Base-by-base conservation (phyloP, 331 rosid genomes). In the Dryas integrifolia region DNA sequence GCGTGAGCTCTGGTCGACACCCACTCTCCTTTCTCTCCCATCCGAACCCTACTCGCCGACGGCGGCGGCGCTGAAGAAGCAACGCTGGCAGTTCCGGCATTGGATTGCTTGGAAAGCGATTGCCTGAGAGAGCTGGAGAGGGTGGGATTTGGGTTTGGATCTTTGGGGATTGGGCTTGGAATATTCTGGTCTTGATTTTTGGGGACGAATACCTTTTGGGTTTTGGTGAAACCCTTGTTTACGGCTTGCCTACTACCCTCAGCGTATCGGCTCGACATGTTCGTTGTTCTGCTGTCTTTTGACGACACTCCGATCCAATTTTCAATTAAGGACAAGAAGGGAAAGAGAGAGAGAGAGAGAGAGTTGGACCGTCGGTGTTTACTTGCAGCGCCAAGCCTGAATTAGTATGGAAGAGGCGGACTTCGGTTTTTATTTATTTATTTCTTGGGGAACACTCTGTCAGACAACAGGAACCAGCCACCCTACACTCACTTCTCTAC, bases 111-210 rank as follows among this genome's bases (percentile, higher is more conserved):
- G 0, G 88, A 65, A 3, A 71, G 69, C 51, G 90, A 79, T 41
- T 83, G 96, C 45, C 83, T 78, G 55, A 92, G 88, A 45, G 98
- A 88, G 68, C 78, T 52, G 56, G 99, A 92, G 53, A 95, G 86
- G 44, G 89, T 84, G 30, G 91, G 86, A 59, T 65, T 86, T 4
- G 70, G 77, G 53, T 67, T 84, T 14, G 86, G 67, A 2, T 72
- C 72, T 38, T 16, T 69, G 4, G 84, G 39, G 26, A 58, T 55
- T 30, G 75, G 47, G 35, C 35, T 30, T 30, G 35, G 35, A 30
- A 30, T 30, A 65, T 79, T 85, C 3, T 72, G 70, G 58, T 46
- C 68, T 12, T 70, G 77, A 64, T 72, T 89, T 77, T 81, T 92
- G 69, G 98, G 90, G 66, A 87, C 82, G 68, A 84, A 95, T 66